Percentiles rank a stretch among this genome's conserved stretches.
Conservation (phyloP, 306 rosid genomes). For the Fragaria iinumae region DNA sequence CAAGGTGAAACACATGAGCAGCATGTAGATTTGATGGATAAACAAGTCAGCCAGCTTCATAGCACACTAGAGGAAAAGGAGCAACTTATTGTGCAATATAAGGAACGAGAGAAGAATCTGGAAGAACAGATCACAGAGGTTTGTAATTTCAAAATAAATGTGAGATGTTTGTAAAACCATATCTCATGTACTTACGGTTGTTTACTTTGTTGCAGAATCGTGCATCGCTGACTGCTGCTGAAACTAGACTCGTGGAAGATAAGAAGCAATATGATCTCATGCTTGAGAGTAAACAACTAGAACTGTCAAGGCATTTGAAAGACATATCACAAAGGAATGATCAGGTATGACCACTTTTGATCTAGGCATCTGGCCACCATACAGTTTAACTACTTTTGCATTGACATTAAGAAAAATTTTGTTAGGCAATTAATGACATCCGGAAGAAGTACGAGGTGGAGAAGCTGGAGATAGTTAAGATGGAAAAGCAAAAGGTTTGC, state of each 20-base stretch:
- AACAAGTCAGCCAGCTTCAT: slow-evolving; percentile 52
- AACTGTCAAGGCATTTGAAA: slow-evolving; percentile 85
- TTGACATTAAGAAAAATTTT: slow-evolving; percentile 34
- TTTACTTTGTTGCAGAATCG: slow-evolving; percentile 54
- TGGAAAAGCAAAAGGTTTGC: slow-evolving; percentile 85
- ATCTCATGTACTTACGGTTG: slow-evolving; percentile 21
- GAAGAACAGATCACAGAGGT: slow-evolving; percentile 74
- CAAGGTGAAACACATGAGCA: slow-evolving; percentile 55
- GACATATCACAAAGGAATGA: slow-evolving; percentile 90
- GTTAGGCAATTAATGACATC: slow-evolving; percentile 88
- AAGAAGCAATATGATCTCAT: slow-evolving; percentile 71
- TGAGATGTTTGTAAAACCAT: slow-evolving; percentile 16
- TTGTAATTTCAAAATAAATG: slow-evolving; percentile 20
- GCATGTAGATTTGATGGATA: slow-evolving; percentile 49
- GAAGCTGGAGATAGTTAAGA: slow-evolving; percentile 69
- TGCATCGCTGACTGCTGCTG: slow-evolving; percentile 50
- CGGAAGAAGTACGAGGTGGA: slow-evolving; percentile 80
- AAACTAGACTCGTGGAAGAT: slow-evolving; percentile 69
- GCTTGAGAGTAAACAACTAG: slow-evolving; percentile 76
- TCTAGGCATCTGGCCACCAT: slow-evolving; percentile 23
- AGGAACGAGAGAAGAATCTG: slow-evolving; percentile 69
- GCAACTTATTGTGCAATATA: slow-evolving; percentile 46
- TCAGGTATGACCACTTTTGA: slow-evolving; percentile 55
- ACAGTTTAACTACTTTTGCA: slow-evolving; percentile 21
- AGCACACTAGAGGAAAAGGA: slow-evolving; percentile 61